Percentiles rank a stretch among this genome's conserved stretches.
Evolutionary conservation across 257 asterid genomes (phyloP).

Genomic region (Rhazya stricta): DNA sequence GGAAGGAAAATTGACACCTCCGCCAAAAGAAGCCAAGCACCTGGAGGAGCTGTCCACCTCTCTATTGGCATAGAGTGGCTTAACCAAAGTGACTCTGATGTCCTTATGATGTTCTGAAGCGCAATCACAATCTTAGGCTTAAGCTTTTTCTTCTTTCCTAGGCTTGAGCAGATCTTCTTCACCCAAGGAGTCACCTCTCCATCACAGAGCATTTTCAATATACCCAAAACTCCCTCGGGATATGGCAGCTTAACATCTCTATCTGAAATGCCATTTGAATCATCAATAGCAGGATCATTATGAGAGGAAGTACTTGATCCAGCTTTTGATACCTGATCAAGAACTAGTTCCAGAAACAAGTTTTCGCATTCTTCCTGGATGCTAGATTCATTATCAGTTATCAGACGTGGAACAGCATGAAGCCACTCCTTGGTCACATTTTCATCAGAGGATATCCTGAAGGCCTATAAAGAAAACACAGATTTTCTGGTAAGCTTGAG

Average conservation of each 20-base stretch:
- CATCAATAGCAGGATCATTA: slow-evolving; percentile 21
- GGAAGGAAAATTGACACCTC: slow-evolving; percentile 77
- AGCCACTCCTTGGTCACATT: slow-evolving; percentile 78
- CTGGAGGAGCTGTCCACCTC: slow-evolving; percentile 95
- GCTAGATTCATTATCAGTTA: slow-evolving; percentile 82
- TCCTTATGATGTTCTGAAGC: slow-evolving; percentile 65
- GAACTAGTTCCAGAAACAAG: slow-evolving; percentile 73
- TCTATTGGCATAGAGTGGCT: slow-evolving; percentile 48
- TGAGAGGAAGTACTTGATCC: slow-evolving; percentile 35
- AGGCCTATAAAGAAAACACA: slow-evolving; percentile 52
- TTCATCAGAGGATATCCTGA: slow-evolving; percentile 49
- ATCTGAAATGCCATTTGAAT: slow-evolving; percentile 29
- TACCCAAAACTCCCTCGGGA: slow-evolving; percentile 43
- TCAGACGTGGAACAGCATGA: slow-evolving; percentile 74
- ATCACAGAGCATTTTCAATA: slow-evolving; percentile 62
- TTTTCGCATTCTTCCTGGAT: slow-evolving; percentile 94
- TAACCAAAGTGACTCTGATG: slow-evolving; percentile 69
- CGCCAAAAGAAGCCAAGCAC: slow-evolving; percentile 89
- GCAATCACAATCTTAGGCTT: slow-evolving; percentile 52
- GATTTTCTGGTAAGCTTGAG: slow-evolving; percentile 7
- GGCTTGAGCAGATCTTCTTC: slow-evolving; percentile 75
- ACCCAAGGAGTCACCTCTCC: slow-evolving; percentile 93
- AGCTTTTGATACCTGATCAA: slow-evolving; percentile 54
- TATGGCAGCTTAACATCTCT: slow-evolving; percentile 30
- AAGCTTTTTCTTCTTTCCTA: slow-evolving; percentile 81